Conservation (phyloP, 176 grass and related monocot species). For the Saccharum spontaneum region DNA sequence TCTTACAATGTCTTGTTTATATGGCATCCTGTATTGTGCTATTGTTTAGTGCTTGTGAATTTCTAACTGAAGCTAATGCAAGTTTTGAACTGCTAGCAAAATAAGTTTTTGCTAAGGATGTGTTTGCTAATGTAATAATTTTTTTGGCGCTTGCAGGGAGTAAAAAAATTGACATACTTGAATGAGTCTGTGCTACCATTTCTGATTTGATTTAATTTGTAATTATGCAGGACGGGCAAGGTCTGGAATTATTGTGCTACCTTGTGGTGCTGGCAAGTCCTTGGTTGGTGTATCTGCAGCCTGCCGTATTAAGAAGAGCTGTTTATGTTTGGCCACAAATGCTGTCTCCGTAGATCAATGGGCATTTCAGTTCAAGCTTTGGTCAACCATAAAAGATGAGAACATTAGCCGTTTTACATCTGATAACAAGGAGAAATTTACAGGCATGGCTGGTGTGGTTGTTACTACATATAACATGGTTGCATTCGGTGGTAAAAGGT, state of each 20-base stretch:
- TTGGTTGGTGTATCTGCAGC: conserved; percentile 95
- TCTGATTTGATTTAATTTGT: conserved; percentile 14
- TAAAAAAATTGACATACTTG: background rate
- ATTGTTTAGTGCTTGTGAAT: background rate
- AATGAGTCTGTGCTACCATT: background rate
- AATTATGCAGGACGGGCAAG: conserved; percentile 69
- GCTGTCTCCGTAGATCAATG: conserved; percentile 98
- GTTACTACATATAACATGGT: conserved; percentile 99
- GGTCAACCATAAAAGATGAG: conserved; percentile 96
- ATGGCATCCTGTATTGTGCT: background rate
- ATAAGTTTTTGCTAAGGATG: background rate
- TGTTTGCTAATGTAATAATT: background rate
- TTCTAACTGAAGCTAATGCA: conserved; percentile 10
- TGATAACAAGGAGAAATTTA: conserved; percentile 96
- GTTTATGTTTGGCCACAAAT: conserved; percentile 96
- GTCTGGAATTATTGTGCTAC: conserved; percentile 96
- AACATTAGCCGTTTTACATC: conserved; percentile 94
- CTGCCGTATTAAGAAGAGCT: conserved; percentile 91
- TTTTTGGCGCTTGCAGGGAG: background rate
- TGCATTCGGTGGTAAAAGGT: conserved; percentile 89
- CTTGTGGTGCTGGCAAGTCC: conserved; percentile 97
- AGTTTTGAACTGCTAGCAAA: background rate
- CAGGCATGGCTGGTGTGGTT: conserved; percentile 83
- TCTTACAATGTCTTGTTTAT: background rate
- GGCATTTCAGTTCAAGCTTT: conserved; percentile 99